A percentile compares a stretch with the other conserved stretches of the same genome.
These are phyloP conservation scores for Penicillium fuscoglaucum DNA, from an alignment of 2,329 filamentous ascomycete genomes.

Conservation along the genomic window DNA sequence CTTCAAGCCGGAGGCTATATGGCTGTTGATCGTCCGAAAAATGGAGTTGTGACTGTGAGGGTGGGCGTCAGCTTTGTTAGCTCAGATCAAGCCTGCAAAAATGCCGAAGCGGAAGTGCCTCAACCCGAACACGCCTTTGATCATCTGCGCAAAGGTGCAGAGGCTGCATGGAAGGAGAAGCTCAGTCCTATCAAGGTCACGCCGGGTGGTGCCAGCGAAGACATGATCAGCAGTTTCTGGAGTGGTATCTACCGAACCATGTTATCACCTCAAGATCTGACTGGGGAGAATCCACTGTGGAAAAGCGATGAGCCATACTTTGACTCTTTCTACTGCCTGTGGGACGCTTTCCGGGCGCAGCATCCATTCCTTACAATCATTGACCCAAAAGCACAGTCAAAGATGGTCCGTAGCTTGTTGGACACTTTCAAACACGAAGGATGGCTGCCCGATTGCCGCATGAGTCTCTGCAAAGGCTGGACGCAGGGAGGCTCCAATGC, in stretches of 20 bases:
- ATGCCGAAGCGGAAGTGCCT: slow-evolving; percentile 65
- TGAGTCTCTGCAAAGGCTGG: slow-evolving; percentile 36
- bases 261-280: slow-evolving; percentile 69
- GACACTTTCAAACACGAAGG: slow-evolving; percentile 34
- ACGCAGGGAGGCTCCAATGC: slow-evolving; percentile 52
- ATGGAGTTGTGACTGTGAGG: slow-evolving; percentile 58
- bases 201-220: slow-evolving; percentile 52
- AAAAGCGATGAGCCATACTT: slow-evolving; percentile 65
- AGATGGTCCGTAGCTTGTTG: slow-evolving; percentile 32
- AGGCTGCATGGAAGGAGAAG: slow-evolving; percentile 59
- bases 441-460: slow-evolving; percentile 35
- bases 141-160: slow-evolving; percentile 45
- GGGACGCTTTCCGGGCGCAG: slow-evolving; percentile 26
- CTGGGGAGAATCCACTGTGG: slow-evolving; percentile 68
- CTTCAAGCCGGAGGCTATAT: slow-evolving; percentile 64
- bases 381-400: slow-evolving; percentile 28
- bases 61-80: slow-evolving; percentile 69
- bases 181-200: slow-evolving; percentile 58
- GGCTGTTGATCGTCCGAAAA: slow-evolving; percentile 53
- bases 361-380: slow-evolving; percentile 32
- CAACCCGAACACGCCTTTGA: slow-evolving; percentile 48
- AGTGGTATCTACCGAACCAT: slow-evolving; percentile 68
- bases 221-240: slow-evolving; percentile 60
- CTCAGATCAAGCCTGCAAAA: slow-evolving; percentile 61
- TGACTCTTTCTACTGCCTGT: slow-evolving; percentile 62